These are phyloP conservation scores for Lasiodiplodia gonubiensis DNA, from an alignment of 2,329 filamentous ascomycete species.

Conservation along the genomic window DNA sequence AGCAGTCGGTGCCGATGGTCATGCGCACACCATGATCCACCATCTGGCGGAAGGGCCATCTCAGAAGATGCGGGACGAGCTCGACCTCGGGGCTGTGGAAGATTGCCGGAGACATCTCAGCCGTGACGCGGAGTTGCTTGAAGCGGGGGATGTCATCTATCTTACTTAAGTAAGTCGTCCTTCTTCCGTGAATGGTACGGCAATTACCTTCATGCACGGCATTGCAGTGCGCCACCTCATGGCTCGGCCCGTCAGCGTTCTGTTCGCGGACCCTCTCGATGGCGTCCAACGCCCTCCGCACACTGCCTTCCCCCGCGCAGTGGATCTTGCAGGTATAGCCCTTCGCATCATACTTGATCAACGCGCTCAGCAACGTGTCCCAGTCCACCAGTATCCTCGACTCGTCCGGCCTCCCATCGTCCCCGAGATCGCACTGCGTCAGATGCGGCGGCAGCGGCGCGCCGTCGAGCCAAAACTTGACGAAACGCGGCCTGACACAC, in stretches of 20 bases:
- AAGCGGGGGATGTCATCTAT: conserved; percentile 40
- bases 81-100: conserved; percentile 35
- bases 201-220: conserved; percentile 33
- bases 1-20: conserved; percentile 42
- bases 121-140: conserved; percentile 39
- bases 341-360: conserved; percentile 39
- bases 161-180: too few species aligned
- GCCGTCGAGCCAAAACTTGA: conserved; percentile 46
- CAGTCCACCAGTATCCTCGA: conserved; percentile 33
- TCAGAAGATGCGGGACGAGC: conserved; percentile 32
- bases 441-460: conserved; percentile 40
- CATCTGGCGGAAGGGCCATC: conserved; percentile 40
- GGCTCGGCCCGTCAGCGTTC: conserved; percentile 38
- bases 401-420: conserved; percentile 36
- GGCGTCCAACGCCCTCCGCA: conserved; percentile 40
- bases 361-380: conserved; percentile 33
- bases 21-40: conserved; percentile 36
- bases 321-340: conserved; percentile 46
- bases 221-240: conserved; percentile 38
- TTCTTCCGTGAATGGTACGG: too few species aligned
- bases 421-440: conserved; percentile 38
- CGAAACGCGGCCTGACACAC: conserved; percentile 41
- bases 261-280: conserved; percentile 37
- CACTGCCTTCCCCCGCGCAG: conserved; percentile 40
- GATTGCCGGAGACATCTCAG: conserved; percentile 43